These are phyloP conservation scores for Auxenochlorella pyrenoidosa DNA, from an alignment of 139 green algal species.

Conservation along the genomic window DNA sequence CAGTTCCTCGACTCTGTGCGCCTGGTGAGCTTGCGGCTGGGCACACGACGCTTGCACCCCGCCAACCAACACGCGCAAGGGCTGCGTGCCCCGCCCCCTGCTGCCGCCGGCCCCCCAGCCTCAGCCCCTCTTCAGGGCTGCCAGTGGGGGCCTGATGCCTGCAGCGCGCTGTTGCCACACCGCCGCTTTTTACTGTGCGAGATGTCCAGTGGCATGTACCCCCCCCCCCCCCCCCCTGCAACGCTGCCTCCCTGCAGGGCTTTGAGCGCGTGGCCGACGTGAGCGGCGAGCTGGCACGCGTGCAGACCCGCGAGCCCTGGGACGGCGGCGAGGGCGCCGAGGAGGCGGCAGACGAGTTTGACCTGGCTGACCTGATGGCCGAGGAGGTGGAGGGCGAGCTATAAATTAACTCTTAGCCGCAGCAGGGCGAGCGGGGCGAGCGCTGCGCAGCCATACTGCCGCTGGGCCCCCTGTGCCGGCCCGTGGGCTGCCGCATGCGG, in stretches of 20 bases:
- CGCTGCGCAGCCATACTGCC: neutral
- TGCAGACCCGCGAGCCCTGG: constrained; percentile 62
- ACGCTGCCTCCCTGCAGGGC: constrained; percentile 26
- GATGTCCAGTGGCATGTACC: no score
- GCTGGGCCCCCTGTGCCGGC: no score
- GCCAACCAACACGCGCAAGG: no score
- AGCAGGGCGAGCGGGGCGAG: neutral
- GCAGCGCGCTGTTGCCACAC: neutral
- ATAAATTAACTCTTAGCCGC: neutral
- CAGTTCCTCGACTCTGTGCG: constrained; percentile 69
- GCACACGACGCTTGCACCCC: no score
- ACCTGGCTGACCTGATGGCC: constrained; percentile 83
- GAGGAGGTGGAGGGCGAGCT: constrained; percentile 47
- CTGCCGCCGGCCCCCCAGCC: no score
- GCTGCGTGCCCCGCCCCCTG: no score
- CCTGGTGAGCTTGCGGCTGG: neutral
- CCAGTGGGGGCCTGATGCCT: neutral
- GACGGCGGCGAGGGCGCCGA: constrained; percentile 83
- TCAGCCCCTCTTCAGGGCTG: no score
- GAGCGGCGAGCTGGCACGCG: constrained; percentile 33
- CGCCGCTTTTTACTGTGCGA: neutral
- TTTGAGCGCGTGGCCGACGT: constrained; percentile 49
- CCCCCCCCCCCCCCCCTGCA: neutral
- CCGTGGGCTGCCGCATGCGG: neutral
- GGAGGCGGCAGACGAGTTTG: constrained; percentile 87